Percentiles rank a stretch among this genome's conserved stretches.
Evolutionary conservation across 192 early-diverging fungal genomes (phyloP).

Genomic region (Coemansia javaensis): DNA sequence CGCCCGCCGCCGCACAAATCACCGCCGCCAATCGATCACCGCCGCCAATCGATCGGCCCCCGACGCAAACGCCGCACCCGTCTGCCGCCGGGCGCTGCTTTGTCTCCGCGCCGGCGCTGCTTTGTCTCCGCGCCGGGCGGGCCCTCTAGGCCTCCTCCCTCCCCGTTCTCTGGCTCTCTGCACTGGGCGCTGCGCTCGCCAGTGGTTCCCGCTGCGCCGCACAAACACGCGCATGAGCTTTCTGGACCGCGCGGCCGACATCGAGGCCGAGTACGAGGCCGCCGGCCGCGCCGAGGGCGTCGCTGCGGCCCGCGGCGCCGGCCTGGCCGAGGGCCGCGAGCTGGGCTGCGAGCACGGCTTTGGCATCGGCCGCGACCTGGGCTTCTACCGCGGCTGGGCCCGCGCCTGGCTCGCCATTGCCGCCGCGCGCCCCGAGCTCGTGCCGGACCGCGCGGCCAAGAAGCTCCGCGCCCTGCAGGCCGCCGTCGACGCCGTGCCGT

Average conservation of each 20-base stretch:
- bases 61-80: too few species aligned
- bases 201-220: too few species aligned
- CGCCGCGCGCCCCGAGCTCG: constrained; percentile 12
- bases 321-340: constrained; percentile 37
- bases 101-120: too few species aligned
- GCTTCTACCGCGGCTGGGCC: constrained; percentile 46
- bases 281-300: constrained; percentile 27
- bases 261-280: constrained; percentile 34
- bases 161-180: too few species aligned
- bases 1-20: too few species aligned
- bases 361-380: constrained; percentile 39
- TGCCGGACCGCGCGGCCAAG: constrained; percentile 22
- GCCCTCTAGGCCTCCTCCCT: too few species aligned
- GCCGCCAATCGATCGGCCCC: too few species aligned
- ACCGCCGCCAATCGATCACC: too few species aligned
- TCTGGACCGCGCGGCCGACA: constrained; percentile 11
- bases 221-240: too few species aligned
- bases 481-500: constrained; percentile 14
- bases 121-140: too few species aligned
- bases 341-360: constrained; percentile 41
- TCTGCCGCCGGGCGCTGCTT: too few species aligned
- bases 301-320: constrained; percentile 18
- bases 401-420: constrained; percentile 33
- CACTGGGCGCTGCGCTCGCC: too few species aligned
- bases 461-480: constrained; percentile 29